Evolutionary conservation across 768 basidiomycete genomes (phyloP).

Genomic region (Termitomyces sp.): DNA sequence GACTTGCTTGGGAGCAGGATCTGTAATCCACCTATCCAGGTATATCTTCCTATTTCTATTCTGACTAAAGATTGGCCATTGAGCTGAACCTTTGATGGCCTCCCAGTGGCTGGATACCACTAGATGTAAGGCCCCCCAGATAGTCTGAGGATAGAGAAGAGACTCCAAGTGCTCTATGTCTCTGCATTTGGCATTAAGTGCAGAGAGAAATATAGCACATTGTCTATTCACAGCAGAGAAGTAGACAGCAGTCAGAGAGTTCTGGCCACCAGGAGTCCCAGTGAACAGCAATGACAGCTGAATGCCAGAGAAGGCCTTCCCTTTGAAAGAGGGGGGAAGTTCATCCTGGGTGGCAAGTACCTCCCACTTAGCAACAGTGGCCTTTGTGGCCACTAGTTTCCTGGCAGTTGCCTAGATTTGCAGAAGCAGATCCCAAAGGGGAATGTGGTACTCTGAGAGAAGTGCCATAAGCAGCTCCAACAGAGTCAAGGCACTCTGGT

Average conservation of each 20-base stretch:
- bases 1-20: background rate
- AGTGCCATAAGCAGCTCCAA: background rate
- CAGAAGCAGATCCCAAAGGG: background rate
- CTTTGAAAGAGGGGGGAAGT: background rate
- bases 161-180: no score
- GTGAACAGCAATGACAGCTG: background rate
- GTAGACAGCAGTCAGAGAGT: background rate
- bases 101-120: background rate
- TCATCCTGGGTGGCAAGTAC: background rate
- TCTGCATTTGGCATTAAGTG: no score
- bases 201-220: background rate
- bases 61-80: background rate
- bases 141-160: no score
- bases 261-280: background rate
- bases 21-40: background rate
- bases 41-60: rapidly evolving
- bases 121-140: background rate
- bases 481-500: no score
- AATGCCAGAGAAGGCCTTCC: background rate
- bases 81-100: background rate
- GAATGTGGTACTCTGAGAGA: background rate
- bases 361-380: background rate
- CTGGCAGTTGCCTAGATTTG: background rate
- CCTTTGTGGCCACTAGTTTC: background rate
- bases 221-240: background rate